phyloP scores from a whole-genome alignment of 2,329 filamentous ascomycete species.

The Penicillium oxalicum region DNA sequence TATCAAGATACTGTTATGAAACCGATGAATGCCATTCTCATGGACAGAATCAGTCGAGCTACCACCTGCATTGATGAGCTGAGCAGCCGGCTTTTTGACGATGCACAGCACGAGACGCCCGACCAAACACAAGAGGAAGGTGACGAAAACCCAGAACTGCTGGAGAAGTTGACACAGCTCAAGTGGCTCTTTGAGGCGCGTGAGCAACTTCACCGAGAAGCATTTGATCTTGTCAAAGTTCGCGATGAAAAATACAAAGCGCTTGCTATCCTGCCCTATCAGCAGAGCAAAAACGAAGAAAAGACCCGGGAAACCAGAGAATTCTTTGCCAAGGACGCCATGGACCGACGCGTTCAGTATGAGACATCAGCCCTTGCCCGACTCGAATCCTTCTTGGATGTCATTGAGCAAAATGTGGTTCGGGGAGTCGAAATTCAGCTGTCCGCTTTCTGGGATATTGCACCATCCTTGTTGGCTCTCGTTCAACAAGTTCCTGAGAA shows the following conservation, averaged over 20 bases:
- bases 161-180: slow-evolving; percentile 88
- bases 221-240: slow-evolving; percentile 77
- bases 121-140: slow-evolving; percentile 91
- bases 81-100: slow-evolving; percentile 64
- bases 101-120: slow-evolving; percentile 61
- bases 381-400: slow-evolving; percentile 66
- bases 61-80: slow-evolving; percentile 71
- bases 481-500: slow-evolving; percentile 68
- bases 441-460: slow-evolving; percentile 96
- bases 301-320: slow-evolving; percentile 72
- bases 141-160: slow-evolving; percentile 85
- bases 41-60: slow-evolving; percentile 65
- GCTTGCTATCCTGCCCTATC: slow-evolving; percentile 76
- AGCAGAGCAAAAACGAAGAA: slow-evolving; percentile 64
- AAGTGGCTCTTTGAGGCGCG: slow-evolving; percentile 97
- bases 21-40: slow-evolving; percentile 74
- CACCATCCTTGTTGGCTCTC: slow-evolving; percentile 70
- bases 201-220: slow-evolving; percentile 77
- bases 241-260: slow-evolving; percentile 81
- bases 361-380: slow-evolving; percentile 67
- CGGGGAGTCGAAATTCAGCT: slow-evolving; percentile 87
- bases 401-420: slow-evolving; percentile 78
- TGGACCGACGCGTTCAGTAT: slow-evolving; percentile 64
- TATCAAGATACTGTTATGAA: slow-evolving; percentile 81
- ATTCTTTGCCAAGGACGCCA: slow-evolving; percentile 77